Evolutionary conservation across 2,329 filamentous ascomycete species (phyloP), one percentile per base, ranked within the genome.

Genomic region (Amylocarpus encephaloides): DNA sequence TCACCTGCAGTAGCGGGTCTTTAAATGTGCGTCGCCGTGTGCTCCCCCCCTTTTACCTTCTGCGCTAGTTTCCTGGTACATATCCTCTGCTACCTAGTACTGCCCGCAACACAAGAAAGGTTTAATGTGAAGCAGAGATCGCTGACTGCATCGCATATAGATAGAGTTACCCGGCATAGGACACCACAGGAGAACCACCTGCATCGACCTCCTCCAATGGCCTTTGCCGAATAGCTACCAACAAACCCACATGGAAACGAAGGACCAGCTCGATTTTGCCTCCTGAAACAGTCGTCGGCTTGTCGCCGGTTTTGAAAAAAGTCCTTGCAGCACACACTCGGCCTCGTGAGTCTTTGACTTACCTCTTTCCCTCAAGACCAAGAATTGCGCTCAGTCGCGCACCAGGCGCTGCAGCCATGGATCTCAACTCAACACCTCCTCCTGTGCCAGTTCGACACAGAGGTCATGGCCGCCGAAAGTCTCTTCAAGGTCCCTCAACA

Each of bases 381-480:
- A 40, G 38, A 18, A 40, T 41, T 46, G 50, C 45, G 45, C 52
- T 53, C 49, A 53, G 49, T 51, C 45, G 22, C 39, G 29, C 39
- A 48, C 47, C 43, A 42, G 52, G 43, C 55, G 52, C 55, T 55
- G 57, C 48, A 53, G 50, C 46, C 26, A 64, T 64, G 62, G 60
- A 59, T 42, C 30, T 45, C 13, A 52, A 49, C 51, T 49, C 54
- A 46, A 55, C 57, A 46, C 62, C 62, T 53, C 64, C 63, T 36
- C 58, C 59, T 29, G 56, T 64, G 16, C 63, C 62, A 19, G 53
- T 41, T 53, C 57, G 58, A 29, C 47, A 54, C 33, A 55, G 63
- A 58, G 58, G 62, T 22, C 55, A 65, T 59, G 50, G 49, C 18
- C 59, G 62, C 36, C 56, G 64, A 49, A 60, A 59, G 48, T 64